phyloP scores from a whole-genome alignment of 139 green algal species.

The Tetradesmus obliquus region DNA sequence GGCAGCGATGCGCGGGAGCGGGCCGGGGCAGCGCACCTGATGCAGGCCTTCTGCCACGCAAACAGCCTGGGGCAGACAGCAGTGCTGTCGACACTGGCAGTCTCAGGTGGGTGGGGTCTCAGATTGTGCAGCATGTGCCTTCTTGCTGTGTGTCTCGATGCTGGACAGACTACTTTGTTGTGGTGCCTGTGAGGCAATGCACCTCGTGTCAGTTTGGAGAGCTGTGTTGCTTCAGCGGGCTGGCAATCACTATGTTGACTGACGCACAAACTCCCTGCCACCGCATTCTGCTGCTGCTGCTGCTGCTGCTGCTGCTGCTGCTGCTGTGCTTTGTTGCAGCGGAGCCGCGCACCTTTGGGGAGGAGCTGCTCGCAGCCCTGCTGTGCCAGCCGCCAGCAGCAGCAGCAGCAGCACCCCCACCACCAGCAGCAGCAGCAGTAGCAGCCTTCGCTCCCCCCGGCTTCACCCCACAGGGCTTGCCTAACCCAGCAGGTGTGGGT shows the following conservation, averaged over 20 bases:
- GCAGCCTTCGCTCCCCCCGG: not conserved
- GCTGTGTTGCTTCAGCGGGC: no score
- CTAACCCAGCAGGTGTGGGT: not conserved
- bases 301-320: not conserved
- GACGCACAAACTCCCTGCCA: not conserved
- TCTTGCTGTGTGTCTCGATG: not conserved
- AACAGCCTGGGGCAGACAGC: slow-evolving; percentile 59
- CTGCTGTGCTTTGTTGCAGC: not conserved
- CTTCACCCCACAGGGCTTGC: not conserved
- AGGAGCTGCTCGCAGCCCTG: slow-evolving; percentile 53
- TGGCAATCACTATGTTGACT: no score
- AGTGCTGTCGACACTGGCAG: slow-evolving; percentile 46
- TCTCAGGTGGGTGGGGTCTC: not conserved
- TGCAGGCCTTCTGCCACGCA: slow-evolving; percentile 58
- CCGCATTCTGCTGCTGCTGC: not conserved
- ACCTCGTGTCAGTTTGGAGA: not conserved
- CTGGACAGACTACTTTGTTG: not conserved
- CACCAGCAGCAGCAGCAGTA: slow-evolving; percentile 35
- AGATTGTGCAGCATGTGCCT: not conserved
- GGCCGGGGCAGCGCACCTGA: slow-evolving; percentile 50
- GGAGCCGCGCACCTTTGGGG: slow-evolving; percentile 53
- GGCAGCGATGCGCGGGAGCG: slow-evolving; percentile 44
- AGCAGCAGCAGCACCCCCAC: not conserved
- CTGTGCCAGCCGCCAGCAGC: slow-evolving; percentile 34
- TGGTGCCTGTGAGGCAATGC: not conserved